These are phyloP conservation scores for Penicillium hesseltinei DNA, from an alignment of 2,329 filamentous ascomycete species.

Conservation along the genomic window DNA sequence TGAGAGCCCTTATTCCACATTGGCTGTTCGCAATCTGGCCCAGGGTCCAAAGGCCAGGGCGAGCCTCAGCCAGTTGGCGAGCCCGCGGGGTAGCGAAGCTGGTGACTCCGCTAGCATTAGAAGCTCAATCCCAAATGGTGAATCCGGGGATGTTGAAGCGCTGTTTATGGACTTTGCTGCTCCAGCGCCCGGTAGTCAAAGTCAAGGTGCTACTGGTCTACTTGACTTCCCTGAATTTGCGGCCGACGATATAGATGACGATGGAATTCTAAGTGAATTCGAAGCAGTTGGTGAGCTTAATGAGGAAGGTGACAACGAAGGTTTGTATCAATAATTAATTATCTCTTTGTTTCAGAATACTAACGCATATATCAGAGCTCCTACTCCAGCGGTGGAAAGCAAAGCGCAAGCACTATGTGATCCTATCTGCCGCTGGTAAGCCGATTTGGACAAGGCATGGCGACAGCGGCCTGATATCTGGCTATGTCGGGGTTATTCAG, in stretches of 20 bases:
- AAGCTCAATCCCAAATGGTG: constrained; percentile 53
- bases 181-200: constrained; percentile 37
- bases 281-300: constrained; percentile 63
- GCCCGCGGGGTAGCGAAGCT: constrained; percentile 49
- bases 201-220: constrained; percentile 36
- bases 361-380: constrained; percentile 27
- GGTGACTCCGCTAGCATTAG: constrained; percentile 52
- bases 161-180: constrained; percentile 69
- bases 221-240: constrained; percentile 37
- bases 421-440: constrained; percentile 92
- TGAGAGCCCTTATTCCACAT: constrained; percentile 62
- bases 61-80: constrained; percentile 44
- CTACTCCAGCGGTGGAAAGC: constrained; percentile 77
- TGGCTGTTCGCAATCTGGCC: constrained; percentile 35
- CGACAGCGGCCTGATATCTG: constrained; percentile 83
- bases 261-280: constrained; percentile 72
- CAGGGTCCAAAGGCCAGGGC: constrained; percentile 34
- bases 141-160: constrained; percentile 74
- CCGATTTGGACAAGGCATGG: constrained; percentile 96
- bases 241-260: constrained; percentile 56
- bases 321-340: constrained; percentile 34
- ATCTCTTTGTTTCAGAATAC: not conserved
- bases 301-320: constrained; percentile 56
- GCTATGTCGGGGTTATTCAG: constrained; percentile 91
- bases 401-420: constrained; percentile 96